Evolutionary conservation across 495 filamentous ascomycete species (phyloP).

Genomic region (Bacidia gigantensis): DNA sequence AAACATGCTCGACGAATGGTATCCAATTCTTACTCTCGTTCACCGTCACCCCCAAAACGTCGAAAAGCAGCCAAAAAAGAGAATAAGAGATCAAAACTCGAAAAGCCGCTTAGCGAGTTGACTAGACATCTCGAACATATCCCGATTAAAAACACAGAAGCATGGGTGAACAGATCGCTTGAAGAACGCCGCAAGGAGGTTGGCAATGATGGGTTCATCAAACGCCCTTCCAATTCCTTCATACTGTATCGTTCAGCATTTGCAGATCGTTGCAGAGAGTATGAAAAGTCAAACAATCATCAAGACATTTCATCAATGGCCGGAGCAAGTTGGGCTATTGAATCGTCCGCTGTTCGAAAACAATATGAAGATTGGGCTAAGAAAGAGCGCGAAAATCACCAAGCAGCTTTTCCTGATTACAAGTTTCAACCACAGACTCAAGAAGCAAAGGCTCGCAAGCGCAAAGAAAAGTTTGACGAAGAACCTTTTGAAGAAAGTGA

Average conservation of each 20-base stretch:
- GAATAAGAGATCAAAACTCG: constrained; percentile 38
- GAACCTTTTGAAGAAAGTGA: constrained; percentile 29
- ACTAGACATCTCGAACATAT: constrained; percentile 51
- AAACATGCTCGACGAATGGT: constrained; percentile 3
- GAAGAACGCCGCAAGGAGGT: constrained; percentile 55
- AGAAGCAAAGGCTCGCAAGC: constrained; percentile 33
- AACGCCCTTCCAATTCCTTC: constrained; percentile 95
- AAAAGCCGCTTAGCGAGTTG: constrained; percentile 61
- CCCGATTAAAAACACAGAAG: constrained; percentile 65
- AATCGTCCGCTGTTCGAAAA: constrained; percentile 54
- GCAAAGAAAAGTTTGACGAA: constrained; percentile 31
- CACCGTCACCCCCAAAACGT: constrained; percentile 24
- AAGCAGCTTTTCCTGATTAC: constrained; percentile 77
- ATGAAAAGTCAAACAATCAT: constrained; percentile 81
- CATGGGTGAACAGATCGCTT: constrained; percentile 59
- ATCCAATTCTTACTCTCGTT: constrained; percentile 5
- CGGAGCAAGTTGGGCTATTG: constrained; percentile 74
- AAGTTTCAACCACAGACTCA: constrained; percentile 86
- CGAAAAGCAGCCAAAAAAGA: constrained; percentile 15
- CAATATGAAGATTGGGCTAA: constrained; percentile 71
- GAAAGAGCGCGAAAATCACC: constrained; percentile 76
- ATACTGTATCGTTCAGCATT: constrained; percentile 96
- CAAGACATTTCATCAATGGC: constrained; percentile 79
- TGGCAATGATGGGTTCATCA: constrained; percentile 64
- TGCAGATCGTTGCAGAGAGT: constrained; percentile 70